Evolutionary conservation across 768 basidiomycete species (phyloP).

Genomic region (Boletus patriciae): DNA sequence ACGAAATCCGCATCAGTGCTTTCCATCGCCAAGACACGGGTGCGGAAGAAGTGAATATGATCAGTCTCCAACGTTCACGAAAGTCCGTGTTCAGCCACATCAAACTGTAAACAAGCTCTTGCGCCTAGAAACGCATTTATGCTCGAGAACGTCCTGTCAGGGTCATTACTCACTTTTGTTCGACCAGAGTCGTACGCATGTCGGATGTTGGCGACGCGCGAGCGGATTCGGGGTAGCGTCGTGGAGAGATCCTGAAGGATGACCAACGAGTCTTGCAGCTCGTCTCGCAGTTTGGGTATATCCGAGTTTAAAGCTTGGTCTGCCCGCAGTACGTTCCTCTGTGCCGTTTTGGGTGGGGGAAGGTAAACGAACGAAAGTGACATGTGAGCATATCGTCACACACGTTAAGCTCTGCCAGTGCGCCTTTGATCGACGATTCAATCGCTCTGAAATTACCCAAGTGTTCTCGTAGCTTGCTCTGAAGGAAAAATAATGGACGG

Average conservation of each 20-base stretch:
- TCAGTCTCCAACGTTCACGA: constrained; percentile 70
- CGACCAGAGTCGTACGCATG: constrained; percentile 71
- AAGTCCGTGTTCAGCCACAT: constrained; percentile 79
- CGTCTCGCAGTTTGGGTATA: constrained; percentile 59
- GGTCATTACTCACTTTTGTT: constrained; percentile 48
- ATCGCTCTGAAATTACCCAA: constrained; percentile 75
- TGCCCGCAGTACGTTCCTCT: constrained; percentile 62
- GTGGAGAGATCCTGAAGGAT: constrained; percentile 56
- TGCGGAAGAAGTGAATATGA: constrained; percentile 69
- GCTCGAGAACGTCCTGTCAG: background rate
- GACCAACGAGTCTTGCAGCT: constrained; percentile 62
- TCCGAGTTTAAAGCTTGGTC: constrained; percentile 57
- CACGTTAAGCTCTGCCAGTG: constrained; percentile 61
- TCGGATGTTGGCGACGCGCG: constrained; percentile 61
- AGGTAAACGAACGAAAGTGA: background rate
- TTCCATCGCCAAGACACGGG: constrained; percentile 78
- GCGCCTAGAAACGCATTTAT: constrained; percentile 45
- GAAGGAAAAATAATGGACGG: background rate
- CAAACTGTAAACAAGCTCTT: constrained; percentile 59
- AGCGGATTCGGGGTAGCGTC: constrained; percentile 59
- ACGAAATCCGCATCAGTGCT: constrained; percentile 56
- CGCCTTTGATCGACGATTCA: constrained; percentile 66
- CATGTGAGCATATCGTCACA: constrained; percentile 4
- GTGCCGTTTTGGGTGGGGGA: background rate
- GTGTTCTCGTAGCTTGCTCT: constrained; percentile 68